A percentile compares a stretch with the other conserved stretches of the same genome.
phyloP scores from a whole-genome alignment of 2,329 filamentous ascomycete genomes.

The Pseudopyricularia cyperi region DNA sequence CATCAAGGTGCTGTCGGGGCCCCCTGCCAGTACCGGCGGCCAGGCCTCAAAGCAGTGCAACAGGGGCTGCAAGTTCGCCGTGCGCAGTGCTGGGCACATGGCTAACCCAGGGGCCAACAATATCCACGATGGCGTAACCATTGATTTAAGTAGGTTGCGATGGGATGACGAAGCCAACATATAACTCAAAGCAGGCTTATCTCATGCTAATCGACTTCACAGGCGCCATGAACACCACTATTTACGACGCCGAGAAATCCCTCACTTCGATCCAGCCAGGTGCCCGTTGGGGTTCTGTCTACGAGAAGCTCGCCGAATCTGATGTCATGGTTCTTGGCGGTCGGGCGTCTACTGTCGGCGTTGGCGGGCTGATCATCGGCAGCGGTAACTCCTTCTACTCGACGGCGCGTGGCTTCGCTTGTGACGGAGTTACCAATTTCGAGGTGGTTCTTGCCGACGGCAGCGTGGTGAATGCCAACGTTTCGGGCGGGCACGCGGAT shows the following conservation, averaged over 20 bases:
- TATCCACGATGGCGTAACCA: conserved; percentile 21
- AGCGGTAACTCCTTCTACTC: conserved; percentile 16
- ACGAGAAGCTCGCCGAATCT: conserved; percentile 17
- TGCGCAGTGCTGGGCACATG: conserved; percentile 24
- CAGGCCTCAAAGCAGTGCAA: background rate
- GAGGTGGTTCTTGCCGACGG: conserved; percentile 29
- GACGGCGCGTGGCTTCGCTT: conserved; percentile 21
- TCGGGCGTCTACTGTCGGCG: conserved; percentile 13
- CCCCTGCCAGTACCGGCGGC: conserved; percentile 4
- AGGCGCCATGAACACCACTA: conserved; percentile 15
- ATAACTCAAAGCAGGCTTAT: background rate
- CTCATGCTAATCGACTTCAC: conserved; percentile 7
- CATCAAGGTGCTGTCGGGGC: background rate
- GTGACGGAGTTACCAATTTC: conserved; percentile 24
- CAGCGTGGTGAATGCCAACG: conserved; percentile 15
- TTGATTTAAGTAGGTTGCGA: conserved; percentile 12
- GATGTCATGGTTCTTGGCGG: conserved; percentile 13
- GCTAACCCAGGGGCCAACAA: conserved; percentile 19
- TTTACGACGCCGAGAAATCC: conserved; percentile 14
- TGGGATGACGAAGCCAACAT: background rate
- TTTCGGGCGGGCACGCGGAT: conserved; percentile 4
- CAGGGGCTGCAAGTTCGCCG: conserved; percentile 19
- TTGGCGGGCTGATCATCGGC: conserved; percentile 14
- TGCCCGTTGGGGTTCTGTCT: conserved; percentile 23
- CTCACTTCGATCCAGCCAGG: conserved; percentile 21